phyloP scores from a whole-genome alignment of 441 rosid genomes.

The Erodium chrysanthum region DNA sequence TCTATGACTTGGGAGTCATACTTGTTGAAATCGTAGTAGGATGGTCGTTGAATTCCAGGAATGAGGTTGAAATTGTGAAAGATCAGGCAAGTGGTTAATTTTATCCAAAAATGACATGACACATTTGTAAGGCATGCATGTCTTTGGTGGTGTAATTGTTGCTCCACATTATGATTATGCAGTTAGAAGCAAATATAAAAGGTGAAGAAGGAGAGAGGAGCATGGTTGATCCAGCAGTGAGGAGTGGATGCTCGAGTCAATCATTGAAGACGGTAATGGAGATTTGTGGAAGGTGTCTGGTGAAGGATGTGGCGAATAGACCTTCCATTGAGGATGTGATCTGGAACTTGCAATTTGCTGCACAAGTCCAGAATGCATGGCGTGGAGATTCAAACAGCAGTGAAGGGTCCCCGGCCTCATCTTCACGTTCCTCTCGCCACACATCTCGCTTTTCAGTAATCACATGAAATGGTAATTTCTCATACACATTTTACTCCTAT shows the following conservation, averaged over 20 bases:
- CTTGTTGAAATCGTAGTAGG: conserved; percentile 76
- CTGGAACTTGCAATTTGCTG: conserved; percentile 92
- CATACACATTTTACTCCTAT: no score
- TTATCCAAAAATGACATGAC: no score
- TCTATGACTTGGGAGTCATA: conserved; percentile 75
- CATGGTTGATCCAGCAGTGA: conserved; percentile 49
- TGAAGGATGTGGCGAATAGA: conserved; percentile 43
- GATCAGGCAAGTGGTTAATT: conserved; percentile 36
- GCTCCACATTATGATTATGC: conserved; percentile 4
- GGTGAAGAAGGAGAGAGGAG: conserved; percentile 44
- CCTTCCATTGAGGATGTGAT: conserved; percentile 84
- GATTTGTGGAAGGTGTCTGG: conserved; percentile 63
- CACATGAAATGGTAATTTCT: no score
- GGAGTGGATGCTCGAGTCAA: conserved; percentile 52
- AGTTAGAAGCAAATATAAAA: conserved; percentile 48
- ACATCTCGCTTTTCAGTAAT: background rate
- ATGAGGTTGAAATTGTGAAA: conserved; percentile 43
- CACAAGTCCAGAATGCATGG: conserved; percentile 78
- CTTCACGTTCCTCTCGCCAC: conserved; percentile 23
- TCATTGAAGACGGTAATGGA: conserved; percentile 75
- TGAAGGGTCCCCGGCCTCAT: conserved; percentile 54
- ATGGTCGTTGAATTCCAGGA: conserved; percentile 40
- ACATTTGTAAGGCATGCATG: no score
- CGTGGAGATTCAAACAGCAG: conserved; percentile 48
- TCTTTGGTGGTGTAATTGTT: no score